Evolutionary conservation across 768 basidiomycete species (phyloP), one percentile per base, ranked within the genome.

Genomic region (Boletus huronensis): DNA sequence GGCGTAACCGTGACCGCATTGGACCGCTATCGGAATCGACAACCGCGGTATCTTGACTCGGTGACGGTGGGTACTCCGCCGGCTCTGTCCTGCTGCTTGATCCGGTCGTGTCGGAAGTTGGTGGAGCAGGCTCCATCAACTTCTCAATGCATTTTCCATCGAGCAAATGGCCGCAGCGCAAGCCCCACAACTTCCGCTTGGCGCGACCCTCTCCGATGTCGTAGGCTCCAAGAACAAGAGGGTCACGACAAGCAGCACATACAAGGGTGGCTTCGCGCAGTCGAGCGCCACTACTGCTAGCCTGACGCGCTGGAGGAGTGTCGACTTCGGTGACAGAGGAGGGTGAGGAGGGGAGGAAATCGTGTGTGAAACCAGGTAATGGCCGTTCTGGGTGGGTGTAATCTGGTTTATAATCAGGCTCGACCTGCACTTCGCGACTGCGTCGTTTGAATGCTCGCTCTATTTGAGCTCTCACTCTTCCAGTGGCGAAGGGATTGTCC

Each of bases 121-220:
- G 42, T 40, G 58, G 61, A 35, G 36, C 46, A 2, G 82, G 86
- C 34, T 73, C 69, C 65, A 84, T 82, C 46, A 91, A 59, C 58
- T 78, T 74, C 55, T 78, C 77, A 2, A 86, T 69, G 59, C 89
- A 92, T 66, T 85, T 88, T 46, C 87, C 90, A 58, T 91, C 89
- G 0, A 91, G 76, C 61, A 92, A 68, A 64, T 92, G 90, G 0
- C 89, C 89, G 49, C 89, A 92, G 38, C 86, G 75, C 55, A 92
- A 70, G 2, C 79, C 82, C 89, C 88, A 91, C 8, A 91, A 70
- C 40, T 80, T 77, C 50, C 77, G 72, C 35, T 69, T 70, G 38
- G 72, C 72, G 38, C 71, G 74, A 34, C 81, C 82, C 42, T 75
- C 70, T 16, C 73, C 70, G n/a, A 82, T 72, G 13, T 77, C 79